Base-by-base conservation (phyloP, 176 grass and related monocot genomes). In the Phoenix roebelenii region DNA sequence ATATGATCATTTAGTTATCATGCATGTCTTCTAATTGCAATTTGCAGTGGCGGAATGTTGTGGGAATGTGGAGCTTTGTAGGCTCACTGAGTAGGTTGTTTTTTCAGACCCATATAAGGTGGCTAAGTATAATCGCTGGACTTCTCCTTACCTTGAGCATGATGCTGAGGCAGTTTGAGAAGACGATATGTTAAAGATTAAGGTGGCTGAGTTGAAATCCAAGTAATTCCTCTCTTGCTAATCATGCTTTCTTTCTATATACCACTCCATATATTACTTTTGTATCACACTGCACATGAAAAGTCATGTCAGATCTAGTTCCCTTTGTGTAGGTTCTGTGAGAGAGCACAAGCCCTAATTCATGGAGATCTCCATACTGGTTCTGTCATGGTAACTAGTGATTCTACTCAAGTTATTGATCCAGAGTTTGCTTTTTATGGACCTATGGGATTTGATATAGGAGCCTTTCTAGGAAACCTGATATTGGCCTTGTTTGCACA, bases 331-430 rank as follows among this genome's bases (percentile, higher is more conserved):
- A 98, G 93, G 73, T 98, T 98, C 65, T 81, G 86, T 57, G 87
- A 98, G 79, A 92, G 87, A 75, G 66, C 93, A 1, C 93, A 92
- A 59, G 93, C 93, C 80, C 71, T 98, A 66, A 83, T 92, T 78
- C 93, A 98, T 76, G 93, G 87, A 23, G 93, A 98, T 83, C 82
- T 98, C 22, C 93, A 92, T 57, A 98, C 93, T 18, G 79, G 84
- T 62, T 98, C 93, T 22, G 73, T 98, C 60, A 98, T 89, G 93
- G 93, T 92, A 60, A 89, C 93, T 18, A 20, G 32, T 16, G 73
- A 83, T 72, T 98, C 93, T 15, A 92, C 93, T 17, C 84, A 89
- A 67, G 87, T 98, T 17, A 98, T 98, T 53, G 93, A 98, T 85
- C 79, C 93, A 0, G 93, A 98, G 23, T 89, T 98, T 85, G 84